Conservation (phyloP, 345 rosid genomes). For the Turnera subulata region DNA sequence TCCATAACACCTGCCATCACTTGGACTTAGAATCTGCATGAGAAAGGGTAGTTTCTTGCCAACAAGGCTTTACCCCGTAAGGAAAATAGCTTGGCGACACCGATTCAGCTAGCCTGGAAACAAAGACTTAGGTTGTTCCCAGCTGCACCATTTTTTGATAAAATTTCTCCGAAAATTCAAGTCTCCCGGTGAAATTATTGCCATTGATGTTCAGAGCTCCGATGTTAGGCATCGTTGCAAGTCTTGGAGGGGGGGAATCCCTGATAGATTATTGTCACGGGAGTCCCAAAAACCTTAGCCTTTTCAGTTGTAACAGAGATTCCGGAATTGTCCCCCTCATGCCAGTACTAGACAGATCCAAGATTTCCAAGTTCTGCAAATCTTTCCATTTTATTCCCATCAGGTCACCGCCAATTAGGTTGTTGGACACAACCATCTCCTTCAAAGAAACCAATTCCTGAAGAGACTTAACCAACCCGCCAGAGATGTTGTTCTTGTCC, state of each 20-base stretch:
- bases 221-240: slow-evolving; percentile 20
- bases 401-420: slow-evolving; percentile 31
- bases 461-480: slow-evolving; percentile 23
- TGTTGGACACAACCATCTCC: slow-evolving; percentile 31
- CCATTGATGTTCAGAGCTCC: slow-evolving; percentile 27
- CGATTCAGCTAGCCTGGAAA: slow-evolving; percentile 7
- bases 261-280: slow-evolving; percentile 27
- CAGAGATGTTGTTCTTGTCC: slow-evolving; percentile 28
- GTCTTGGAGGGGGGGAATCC: slow-evolving; percentile 15
- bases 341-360: slow-evolving; percentile 27
- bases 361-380: slow-evolving; percentile 22
- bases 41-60: not conserved
- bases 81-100: slow-evolving; percentile 8
- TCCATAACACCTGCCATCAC: no score
- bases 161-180: slow-evolving; percentile 24
- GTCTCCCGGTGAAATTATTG: slow-evolving; percentile 33
- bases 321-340: slow-evolving; percentile 30
- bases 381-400: slow-evolving; percentile 24
- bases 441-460: slow-evolving; percentile 28
- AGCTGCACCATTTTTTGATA: slow-evolving; percentile 30
- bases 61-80: slow-evolving; percentile 23
- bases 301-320: slow-evolving; percentile 18
- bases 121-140: slow-evolving; percentile 37
- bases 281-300: slow-evolving; percentile 34
- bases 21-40: no score